phyloP scores from a whole-genome alignment of 257 asterid species.

The Plantago major region DNA sequence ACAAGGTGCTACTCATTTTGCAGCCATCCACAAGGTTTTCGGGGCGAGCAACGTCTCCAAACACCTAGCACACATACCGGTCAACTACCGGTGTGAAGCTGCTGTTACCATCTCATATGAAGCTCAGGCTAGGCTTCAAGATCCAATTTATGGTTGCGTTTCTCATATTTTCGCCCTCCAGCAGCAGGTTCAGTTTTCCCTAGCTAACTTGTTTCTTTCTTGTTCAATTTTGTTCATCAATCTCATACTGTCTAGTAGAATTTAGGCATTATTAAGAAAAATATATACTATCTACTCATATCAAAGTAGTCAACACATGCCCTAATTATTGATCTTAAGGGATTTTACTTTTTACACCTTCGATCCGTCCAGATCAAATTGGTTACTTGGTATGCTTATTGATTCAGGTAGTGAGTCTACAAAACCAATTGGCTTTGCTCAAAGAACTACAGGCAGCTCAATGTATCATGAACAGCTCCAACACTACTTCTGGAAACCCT shows the following conservation, averaged over 20 bases:
- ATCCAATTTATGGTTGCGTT: conserved; percentile 73
- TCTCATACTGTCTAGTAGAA: neutral
- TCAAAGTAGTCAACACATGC: too few species aligned
- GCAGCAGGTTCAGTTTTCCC: conserved; percentile 34
- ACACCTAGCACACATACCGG: conserved; percentile 52
- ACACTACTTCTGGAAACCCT: conserved; percentile 32
- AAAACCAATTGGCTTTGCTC: conserved; percentile 44
- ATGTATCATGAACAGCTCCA: conserved; percentile 25
- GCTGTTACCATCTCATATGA: conserved; percentile 64
- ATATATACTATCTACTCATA: too few species aligned
- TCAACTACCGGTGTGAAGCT: conserved; percentile 53
- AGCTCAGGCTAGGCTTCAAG: conserved; percentile 79
- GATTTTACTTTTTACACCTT: neutral
- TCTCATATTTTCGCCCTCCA: conserved; percentile 67
- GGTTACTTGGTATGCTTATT: neutral
- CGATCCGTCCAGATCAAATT: too few species aligned
- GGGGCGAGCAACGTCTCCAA: conserved; percentile 62
- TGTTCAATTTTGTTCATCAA: neutral
- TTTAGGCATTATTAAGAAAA: too few species aligned
- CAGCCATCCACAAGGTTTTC: conserved; percentile 54
- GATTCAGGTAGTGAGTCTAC: conserved; percentile 43
- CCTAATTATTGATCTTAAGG: neutral
- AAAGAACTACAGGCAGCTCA: conserved; percentile 42
- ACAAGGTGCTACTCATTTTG: conserved; percentile 57
- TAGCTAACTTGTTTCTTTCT: neutral